Base-by-base conservation (phyloP, 2,329 filamentous ascomycete genomes). In the Sporothrix sp. region DNA sequence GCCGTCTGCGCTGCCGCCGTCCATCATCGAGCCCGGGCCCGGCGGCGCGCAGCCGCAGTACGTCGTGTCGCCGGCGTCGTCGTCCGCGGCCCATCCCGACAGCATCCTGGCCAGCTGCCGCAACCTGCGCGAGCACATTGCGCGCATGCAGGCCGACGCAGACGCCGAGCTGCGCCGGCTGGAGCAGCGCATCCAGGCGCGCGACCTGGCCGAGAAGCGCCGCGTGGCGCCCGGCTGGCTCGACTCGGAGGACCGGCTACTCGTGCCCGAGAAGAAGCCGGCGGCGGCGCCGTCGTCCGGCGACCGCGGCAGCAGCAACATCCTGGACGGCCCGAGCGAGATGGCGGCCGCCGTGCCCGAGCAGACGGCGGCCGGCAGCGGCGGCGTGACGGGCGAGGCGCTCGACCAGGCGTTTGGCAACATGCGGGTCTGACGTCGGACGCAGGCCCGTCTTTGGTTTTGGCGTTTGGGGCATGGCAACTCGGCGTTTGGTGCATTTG, bases 41-140 rank as follows among this genome's bases (percentile, higher is more conserved):
- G 20, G 65, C 13, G 63, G 57, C 62, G 52, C 64, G 54, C 84
- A 79, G 58, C 75, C 74, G 27, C 77, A 76, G 57, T 96, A 94
- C 66, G 82, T 97, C 20, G 72, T 86, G 48, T 91, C 89, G 3
- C 71, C 76, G 10, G 83, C 87, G 0, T 87, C 85, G 27, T 87
- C 85, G 30, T 85, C 90, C 63, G 82, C 88, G 40, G 88, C 90
- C 5, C 87, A 95, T 59, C 89, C 93, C 1, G 81, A 89, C 59
- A 84, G 90, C 58, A 95, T 98, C 61, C 75, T 90, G 18, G 76
- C 81, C 13, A 89, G 87, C 21, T 96, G 91, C 68, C 77, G 78
- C 55, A 82, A 85, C 7, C 76, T 98, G 37, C 81, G 85, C 58
- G 76, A 79, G 1, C 87, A 96, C 66, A 73, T 98, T 11, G 70